Evolutionary conservation across 2,329 filamentous ascomycete genomes (phyloP).

Genomic region (Aspergillus sergii): DNA sequence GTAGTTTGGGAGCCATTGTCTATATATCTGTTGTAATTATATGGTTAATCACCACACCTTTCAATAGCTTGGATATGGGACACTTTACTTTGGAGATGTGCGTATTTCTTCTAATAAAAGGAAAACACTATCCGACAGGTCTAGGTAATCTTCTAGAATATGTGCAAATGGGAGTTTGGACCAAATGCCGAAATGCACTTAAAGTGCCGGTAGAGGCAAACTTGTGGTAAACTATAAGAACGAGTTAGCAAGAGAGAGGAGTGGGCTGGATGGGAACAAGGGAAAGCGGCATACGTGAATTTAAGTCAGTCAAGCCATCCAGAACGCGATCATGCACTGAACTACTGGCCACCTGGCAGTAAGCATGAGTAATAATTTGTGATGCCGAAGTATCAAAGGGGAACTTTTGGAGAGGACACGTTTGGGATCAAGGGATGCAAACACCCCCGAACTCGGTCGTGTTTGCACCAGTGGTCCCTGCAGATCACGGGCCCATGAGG

Average conservation of each 20-base stretch:
- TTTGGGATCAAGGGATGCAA: constrained; percentile 21
- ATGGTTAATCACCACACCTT: background rate
- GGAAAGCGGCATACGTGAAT: background rate
- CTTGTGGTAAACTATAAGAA: constrained; percentile 12
- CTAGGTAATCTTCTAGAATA: background rate
- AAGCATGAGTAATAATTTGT: constrained; percentile 20
- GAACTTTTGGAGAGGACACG: constrained; percentile 25
- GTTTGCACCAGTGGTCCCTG: constrained; percentile 22
- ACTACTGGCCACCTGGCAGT: constrained; percentile 37
- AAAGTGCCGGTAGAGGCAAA: background rate
- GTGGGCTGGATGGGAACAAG: background rate
- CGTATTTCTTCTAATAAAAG: background rate
- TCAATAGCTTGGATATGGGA: background rate
- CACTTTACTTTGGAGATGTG: background rate
- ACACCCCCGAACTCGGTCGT: constrained; percentile 13
- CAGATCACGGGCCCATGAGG: constrained; percentile 3
- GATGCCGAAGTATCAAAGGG: constrained; percentile 12
- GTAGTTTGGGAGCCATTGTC: constrained; percentile 36
- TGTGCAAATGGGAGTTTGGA: background rate
- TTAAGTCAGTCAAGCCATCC: constrained; percentile 29
- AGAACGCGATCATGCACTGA: constrained; percentile 27
- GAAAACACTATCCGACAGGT: background rate
- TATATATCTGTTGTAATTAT: constrained; percentile 18
- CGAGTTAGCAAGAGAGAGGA: constrained; percentile 2
- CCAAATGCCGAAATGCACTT: constrained; percentile 2